Evolutionary conservation across 2,329 filamentous ascomycete genomes (phyloP), one percentile per base, ranked within the genome.

Genomic region (Colletotrichum horii): DNA sequence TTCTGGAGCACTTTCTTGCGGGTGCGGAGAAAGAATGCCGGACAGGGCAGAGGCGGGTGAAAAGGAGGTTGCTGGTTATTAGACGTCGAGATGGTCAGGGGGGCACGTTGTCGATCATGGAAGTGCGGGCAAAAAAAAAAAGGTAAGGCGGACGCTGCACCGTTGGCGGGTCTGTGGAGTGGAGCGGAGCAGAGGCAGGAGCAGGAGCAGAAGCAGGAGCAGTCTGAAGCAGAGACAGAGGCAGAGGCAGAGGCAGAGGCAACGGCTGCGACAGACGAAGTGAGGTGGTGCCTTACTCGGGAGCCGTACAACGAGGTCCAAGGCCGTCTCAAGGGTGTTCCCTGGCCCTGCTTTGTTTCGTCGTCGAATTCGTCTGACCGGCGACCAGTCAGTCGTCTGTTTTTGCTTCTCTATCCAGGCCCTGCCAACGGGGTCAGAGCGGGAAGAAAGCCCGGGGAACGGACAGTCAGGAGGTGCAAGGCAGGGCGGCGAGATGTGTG

Each of bases 261-360:
- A 32, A 34, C 30, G 36, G 32, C 26, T 62, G 58, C 28, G 22
- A 62, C 58, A 32, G 19, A 15, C 16, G 36, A 62, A 52, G 43
- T 52, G 43, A 52, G n/a, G 43, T 24, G 61, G 14, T 36, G 22
- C 61, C 32, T 36, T 24, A 38, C 28, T 65, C 14, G 43, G 43
- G 43, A 52, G n/a, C 43, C 28, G 19, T 62, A 34, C 58, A 19
- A 28, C 55, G 28, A 32, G 19, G 30, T 62, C 58, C 58, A 36
- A 34, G 58, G 7, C 58, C 58, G 38, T 66, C 34, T 73, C 74
- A 73, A 69, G 74, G 74, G 65, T 74, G 65, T 58, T 76, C 74
- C 74, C 70, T 76, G 74, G 34, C 60, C 28, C 64, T 76, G 60
- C 56, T 74, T 61, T 76, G 74, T 76, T 76, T 76, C 74, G 74